These are phyloP conservation scores for Pseudopithomyces maydicus DNA, from an alignment of 2,329 filamentous ascomycete species.

Conservation along the genomic window DNA sequence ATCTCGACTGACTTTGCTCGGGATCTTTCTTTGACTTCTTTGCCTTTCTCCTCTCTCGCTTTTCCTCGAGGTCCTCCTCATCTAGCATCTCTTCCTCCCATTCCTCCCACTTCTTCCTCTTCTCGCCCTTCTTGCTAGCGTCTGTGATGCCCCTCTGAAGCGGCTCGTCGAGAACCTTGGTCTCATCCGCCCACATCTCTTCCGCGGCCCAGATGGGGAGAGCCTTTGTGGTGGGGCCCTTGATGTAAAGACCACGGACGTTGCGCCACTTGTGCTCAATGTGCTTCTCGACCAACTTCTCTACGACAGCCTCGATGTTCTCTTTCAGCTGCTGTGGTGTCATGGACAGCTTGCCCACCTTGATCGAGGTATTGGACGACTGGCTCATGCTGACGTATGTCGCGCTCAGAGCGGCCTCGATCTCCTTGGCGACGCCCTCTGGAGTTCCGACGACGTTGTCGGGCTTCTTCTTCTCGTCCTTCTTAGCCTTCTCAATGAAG, in stretches of 20 bases:
- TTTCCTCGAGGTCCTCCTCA: constrained; percentile 39
- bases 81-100: constrained; percentile 46
- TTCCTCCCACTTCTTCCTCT: constrained; percentile 45
- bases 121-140: constrained; percentile 32
- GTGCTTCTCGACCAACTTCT: constrained; percentile 73
- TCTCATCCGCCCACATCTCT: constrained; percentile 84
- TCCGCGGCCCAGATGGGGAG: constrained; percentile 94
- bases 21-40: constrained; percentile 54
- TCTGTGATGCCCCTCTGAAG: constrained; percentile 36
- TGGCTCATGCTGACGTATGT: constrained; percentile 81
- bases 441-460: constrained; percentile 59
- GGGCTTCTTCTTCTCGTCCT: constrained; percentile 37
- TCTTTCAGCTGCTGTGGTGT: constrained; percentile 75
- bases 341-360: constrained; percentile 77
- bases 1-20: constrained; percentile 28
- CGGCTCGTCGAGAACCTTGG: constrained; percentile 68
- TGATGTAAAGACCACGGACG: constrained; percentile 83
- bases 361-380: constrained; percentile 78
- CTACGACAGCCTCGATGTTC: constrained; percentile 74
- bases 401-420: constrained; percentile 75
- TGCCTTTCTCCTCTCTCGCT: constrained; percentile 49
- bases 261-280: constrained; percentile 88
- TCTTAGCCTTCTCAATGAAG: constrained; percentile 62
- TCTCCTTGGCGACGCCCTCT: constrained; percentile 75
- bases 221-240: constrained; percentile 84